These are phyloP conservation scores for Raddia guianensis DNA, from an alignment of 176 grass and related monocot genomes.

Conservation along the genomic window DNA sequence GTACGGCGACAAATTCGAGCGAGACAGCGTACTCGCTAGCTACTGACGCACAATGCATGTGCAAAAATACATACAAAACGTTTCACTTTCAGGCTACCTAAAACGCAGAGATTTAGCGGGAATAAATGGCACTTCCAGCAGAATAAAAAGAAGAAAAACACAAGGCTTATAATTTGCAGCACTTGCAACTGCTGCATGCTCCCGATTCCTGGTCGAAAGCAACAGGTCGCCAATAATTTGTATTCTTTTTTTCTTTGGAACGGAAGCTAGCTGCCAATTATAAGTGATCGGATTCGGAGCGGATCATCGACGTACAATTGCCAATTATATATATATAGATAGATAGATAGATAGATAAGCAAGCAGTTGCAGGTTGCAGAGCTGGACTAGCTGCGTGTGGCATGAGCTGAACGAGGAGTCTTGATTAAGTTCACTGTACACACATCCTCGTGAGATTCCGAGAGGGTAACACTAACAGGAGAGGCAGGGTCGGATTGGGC, in stretches of 20 bases:
- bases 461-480: not conserved
- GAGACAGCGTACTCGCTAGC: not conserved
- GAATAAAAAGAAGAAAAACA: not conserved
- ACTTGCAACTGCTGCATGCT: not conserved
- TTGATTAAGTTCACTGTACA: not conserved
- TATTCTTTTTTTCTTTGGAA: not conserved
- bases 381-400: conserved; percentile 12
- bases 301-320: not conserved
- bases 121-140: not conserved
- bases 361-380: not conserved
- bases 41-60: too few relatives aligned
- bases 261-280: not conserved
- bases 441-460: not conserved
- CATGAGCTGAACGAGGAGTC: not conserved
- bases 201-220: not conserved
- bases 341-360: too few relatives aligned
- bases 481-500: not conserved
- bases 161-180: not conserved
- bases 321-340: too few relatives aligned
- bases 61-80: not conserved
- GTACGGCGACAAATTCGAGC: not conserved
- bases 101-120: not conserved
- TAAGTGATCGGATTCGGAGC: not conserved
- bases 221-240: not conserved
- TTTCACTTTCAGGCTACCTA: not conserved